Evolutionary conservation across 805 yeast species (phyloP).

Genomic region (Barnettozyma wickerhamii): DNA sequence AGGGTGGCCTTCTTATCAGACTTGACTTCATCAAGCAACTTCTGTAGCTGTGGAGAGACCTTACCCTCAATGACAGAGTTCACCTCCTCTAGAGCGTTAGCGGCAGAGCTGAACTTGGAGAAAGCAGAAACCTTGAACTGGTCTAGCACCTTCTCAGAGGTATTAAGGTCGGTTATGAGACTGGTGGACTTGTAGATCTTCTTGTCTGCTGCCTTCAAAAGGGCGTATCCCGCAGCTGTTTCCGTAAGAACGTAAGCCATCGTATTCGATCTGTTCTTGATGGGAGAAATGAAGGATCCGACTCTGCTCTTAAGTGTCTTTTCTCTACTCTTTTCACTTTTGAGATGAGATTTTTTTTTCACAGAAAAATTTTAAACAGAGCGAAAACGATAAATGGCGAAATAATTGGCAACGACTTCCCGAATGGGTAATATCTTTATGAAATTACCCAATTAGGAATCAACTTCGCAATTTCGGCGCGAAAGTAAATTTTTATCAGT

Average conservation of each 20-base stretch:
- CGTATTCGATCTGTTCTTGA: slow-evolving; percentile 1
- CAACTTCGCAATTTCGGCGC: not conserved
- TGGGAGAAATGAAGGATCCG: not conserved
- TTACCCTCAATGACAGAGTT: slow-evolving; percentile 89
- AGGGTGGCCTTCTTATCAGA: slow-evolving; percentile 80
- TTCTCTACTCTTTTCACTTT: not conserved
- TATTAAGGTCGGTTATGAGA: slow-evolving; percentile 69
- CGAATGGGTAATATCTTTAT: too few relatives aligned
- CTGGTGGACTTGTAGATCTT: slow-evolving; percentile 84
- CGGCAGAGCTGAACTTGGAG: slow-evolving; percentile 91
- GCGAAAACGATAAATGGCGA: not conserved
- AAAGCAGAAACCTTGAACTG: slow-evolving; percentile 94
- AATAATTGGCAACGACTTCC: not conserved
- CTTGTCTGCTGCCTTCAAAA: slow-evolving; percentile 95
- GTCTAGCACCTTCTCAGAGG: slow-evolving; percentile 79
- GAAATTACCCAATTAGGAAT: not conserved
- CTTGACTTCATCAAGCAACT: slow-evolving; percentile 69
- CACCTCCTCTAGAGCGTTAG: slow-evolving; percentile 94
- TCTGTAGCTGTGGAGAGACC: slow-evolving; percentile 80
- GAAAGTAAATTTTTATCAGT: not conserved
- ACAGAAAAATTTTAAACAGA: slow-evolving; percentile 8
- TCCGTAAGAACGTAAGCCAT: slow-evolving; percentile 93
- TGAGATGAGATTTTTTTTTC: slow-evolving; percentile 7
- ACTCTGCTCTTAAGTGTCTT: not conserved
- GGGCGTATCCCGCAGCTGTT: slow-evolving; percentile 98